Conservation (phyloP, 441 rosid genomes). For the Brassica hybrid region DNA sequence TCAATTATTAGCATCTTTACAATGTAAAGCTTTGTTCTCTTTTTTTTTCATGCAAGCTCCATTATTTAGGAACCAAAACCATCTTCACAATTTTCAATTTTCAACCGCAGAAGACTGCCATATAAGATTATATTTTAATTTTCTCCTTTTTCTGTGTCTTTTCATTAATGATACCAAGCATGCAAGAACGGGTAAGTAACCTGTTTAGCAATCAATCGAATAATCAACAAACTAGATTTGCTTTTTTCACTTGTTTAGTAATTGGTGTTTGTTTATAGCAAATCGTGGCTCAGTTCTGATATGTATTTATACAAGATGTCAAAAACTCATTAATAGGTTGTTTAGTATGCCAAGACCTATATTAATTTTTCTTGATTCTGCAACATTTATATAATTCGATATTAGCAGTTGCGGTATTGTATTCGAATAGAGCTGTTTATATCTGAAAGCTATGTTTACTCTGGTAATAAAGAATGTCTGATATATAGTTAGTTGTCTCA, state of each 20-base stretch:
- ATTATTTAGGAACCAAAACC: slow-evolving; percentile 41
- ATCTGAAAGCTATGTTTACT: too few relatives aligned
- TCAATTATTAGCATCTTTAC: slow-evolving; percentile 40
- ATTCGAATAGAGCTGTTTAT: too few relatives aligned
- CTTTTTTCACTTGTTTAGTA: not conserved
- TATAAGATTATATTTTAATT: slow-evolving; percentile 8
- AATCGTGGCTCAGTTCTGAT: too few relatives aligned
- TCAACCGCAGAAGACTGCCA: slow-evolving; percentile 26
- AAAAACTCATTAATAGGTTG: too few relatives aligned
- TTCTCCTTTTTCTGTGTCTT: slow-evolving; percentile 5
- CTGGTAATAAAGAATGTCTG: too few relatives aligned
- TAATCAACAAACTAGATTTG: not conserved
- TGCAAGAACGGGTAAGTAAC: not conserved
- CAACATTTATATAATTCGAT: too few relatives aligned
- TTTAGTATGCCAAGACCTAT: too few relatives aligned
- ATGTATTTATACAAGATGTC: not conserved
- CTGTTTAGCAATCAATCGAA: slow-evolving; percentile 16
- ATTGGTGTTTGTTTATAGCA: too few relatives aligned
- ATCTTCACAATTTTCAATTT: slow-evolving; percentile 29
- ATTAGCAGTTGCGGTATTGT: too few relatives aligned
- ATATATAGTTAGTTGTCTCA: too few relatives aligned
- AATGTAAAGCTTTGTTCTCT: slow-evolving; percentile 40
- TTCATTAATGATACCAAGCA: slow-evolving; percentile 13
- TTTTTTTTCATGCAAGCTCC: slow-evolving; percentile 17
- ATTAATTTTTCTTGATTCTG: too few relatives aligned